Evolutionary conservation across 2,329 filamentous ascomycete species (phyloP).

Genomic region (Xylariaceae sp.): DNA sequence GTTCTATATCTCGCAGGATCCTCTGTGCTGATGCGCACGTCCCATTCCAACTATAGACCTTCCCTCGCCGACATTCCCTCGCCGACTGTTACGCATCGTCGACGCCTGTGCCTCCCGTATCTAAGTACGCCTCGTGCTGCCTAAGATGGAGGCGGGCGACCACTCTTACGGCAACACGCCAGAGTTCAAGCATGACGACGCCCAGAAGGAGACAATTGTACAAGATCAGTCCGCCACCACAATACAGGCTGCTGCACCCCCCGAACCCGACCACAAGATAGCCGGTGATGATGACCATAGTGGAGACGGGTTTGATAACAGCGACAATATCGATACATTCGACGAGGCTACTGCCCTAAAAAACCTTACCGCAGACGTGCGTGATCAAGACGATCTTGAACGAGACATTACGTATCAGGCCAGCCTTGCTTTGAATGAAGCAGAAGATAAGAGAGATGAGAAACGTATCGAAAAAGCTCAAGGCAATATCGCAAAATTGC

Average conservation of each 20-base stretch:
- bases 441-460: slow-evolving; percentile 67
- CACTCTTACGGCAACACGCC: not conserved
- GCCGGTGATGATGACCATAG: not conserved
- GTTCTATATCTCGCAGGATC: too few relatives aligned
- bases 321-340: slow-evolving; percentile 32
- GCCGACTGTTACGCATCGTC: not conserved
- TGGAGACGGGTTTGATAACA: not conserved
- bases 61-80: not conserved
- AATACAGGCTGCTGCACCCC: not conserved
- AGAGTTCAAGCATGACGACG: not conserved
- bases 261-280: not conserved
- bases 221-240: not conserved
- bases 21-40: too few relatives aligned
- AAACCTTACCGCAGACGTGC: slow-evolving; percentile 70
- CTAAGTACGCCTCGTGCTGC: not conserved
- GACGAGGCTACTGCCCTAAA: slow-evolving; percentile 67
- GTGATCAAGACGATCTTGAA: slow-evolving; percentile 89
- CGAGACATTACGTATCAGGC: slow-evolving; percentile 77
- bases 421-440: slow-evolving; percentile 63
- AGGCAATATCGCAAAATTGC: slow-evolving; percentile 62
- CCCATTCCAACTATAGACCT: too few relatives aligned
- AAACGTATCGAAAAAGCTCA: slow-evolving; percentile 66
- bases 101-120: not conserved
- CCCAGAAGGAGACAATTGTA: not conserved
- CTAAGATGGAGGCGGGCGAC: slow-evolving; percentile 11